phyloP scores from a whole-genome alignment of 2,329 filamentous ascomycete species.

The Samsoniella hepiali region DNA sequence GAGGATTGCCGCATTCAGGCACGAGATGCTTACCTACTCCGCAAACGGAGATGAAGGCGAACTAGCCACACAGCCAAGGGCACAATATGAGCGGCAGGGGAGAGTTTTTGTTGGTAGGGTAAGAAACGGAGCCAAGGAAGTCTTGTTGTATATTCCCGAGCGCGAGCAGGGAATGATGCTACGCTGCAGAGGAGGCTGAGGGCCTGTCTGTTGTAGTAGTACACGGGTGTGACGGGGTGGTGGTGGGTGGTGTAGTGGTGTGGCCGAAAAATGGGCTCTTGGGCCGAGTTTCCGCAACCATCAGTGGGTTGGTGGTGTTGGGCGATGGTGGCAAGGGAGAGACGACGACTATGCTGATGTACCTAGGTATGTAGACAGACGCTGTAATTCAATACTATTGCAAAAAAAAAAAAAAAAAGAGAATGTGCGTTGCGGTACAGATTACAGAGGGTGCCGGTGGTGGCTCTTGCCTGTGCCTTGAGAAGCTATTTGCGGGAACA shows the following conservation, averaged over 20 bases:
- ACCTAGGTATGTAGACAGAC: no score
- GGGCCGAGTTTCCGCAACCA: constrained; percentile 1
- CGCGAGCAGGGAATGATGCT: not conserved
- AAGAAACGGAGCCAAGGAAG: not conserved
- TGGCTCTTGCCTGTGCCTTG: not conserved
- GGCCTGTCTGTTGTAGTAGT: not conserved
- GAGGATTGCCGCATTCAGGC: constrained; percentile 9
- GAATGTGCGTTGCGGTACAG: no score
- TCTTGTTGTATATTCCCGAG: not conserved
- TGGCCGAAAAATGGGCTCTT: not conserved
- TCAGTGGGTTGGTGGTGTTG: not conserved
- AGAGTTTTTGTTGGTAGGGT: not conserved
- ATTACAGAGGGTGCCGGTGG: not conserved
- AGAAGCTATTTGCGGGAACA: not conserved
- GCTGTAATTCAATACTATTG: no score
- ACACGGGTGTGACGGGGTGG: not conserved
- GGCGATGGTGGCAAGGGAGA: not conserved
- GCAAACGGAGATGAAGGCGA: constrained; percentile 9
- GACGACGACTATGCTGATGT: not conserved
- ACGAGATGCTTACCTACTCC: not conserved
- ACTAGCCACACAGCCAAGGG: not conserved
- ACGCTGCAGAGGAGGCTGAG: not conserved
- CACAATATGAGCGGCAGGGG: not conserved
- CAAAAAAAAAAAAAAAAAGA: no score
- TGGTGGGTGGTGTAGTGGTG: not conserved